Evolutionary conservation across 179 eudicot species (phyloP), one percentile per base, ranked within the genome.

Genomic region (Beta lomatogona): DNA sequence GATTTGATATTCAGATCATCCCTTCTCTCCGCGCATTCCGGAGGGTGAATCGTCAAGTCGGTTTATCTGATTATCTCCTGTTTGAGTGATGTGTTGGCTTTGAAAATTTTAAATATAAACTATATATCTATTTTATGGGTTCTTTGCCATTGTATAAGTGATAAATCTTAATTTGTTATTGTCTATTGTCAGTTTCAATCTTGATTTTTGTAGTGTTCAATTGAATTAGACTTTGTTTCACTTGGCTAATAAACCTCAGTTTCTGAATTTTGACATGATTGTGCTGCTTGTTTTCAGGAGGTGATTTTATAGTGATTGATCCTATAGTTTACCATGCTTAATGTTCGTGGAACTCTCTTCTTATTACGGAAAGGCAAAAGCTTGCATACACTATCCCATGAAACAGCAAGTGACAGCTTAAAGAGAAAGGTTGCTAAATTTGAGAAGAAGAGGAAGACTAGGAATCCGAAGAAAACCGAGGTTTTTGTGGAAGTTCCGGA

Each of bases 401-500:
- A 85, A 76, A 76, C 88, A 71, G 93, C 94, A 41, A 94, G 98
- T 61, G 92, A 90, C 61, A 87, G 86, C 46, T 79, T 94, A 76
- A 94, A 89, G 90, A 92, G 69, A 77, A 91, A 82, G 77, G 69
- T 95, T 77, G 87, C 89, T 74, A 89, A 89, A 76, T n/a, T 90
- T 31, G 94, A 89, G 88, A 89, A 81, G 82, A 83, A 60, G 81
- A 89, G 90, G 88, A 94, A 86, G 86, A 85, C 78, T 46, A 87
- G 68, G 65, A 86, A 85, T 58, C 87, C 85, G 13, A 89, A 87
- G 79, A 94, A 91, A 86, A 82, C 85, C 55, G 88, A 91, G 55
- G 55, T 92, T 76, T 89, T 90, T 87, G 98, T 94, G 7, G 85
- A 93, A 77, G 92, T 89, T 79, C 96, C 93, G 2, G 98, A 93